phyloP scores from a whole-genome alignment of 1,284 basidiomycete species.

The Ustilago curta region DNA sequence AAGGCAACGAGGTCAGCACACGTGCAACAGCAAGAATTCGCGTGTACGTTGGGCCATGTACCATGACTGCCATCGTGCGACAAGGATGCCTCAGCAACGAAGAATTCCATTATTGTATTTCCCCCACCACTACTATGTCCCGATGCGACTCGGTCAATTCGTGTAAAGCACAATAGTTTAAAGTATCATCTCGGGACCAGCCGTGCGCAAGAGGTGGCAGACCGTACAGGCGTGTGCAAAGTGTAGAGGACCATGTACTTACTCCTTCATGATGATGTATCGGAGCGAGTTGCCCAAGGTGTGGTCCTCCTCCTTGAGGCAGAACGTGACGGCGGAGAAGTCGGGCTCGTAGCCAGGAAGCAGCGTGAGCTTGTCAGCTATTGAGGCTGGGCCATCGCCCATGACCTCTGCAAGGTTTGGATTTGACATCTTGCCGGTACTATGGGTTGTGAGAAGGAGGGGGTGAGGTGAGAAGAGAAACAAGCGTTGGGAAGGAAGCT shows the following conservation, averaged over 20 bases:
- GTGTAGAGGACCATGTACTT: conserved; percentile 63
- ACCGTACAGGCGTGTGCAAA: neutral
- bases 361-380: conserved; percentile 48
- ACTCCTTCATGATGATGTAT: conserved; percentile 99
- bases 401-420: conserved; percentile 54
- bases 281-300: conserved; percentile 93
- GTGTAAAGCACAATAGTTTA: conserved; percentile 53
- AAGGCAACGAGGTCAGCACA: conserved; percentile 11
- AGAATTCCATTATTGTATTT: conserved; percentile 68
- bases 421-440: conserved; percentile 38
- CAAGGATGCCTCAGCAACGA: conserved; percentile 67
- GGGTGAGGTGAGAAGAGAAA: neutral
- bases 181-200: conserved; percentile 50
- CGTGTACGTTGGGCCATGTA: neutral
- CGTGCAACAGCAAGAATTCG: neutral
- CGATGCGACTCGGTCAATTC: conserved; percentile 50
- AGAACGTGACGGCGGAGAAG: conserved; percentile 89
- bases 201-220: conserved; percentile 5
- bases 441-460: neutral
- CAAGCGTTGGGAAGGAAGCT: neutral
- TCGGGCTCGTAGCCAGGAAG: conserved; percentile 81
- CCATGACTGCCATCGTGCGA: conserved; percentile 16
- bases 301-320: conserved; percentile 92
- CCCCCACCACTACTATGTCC: conserved; percentile 61
- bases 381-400: conserved; percentile 46